Conservation (phyloP, 441 rosid genomes). For the Gossypium davidsonii region DNA sequence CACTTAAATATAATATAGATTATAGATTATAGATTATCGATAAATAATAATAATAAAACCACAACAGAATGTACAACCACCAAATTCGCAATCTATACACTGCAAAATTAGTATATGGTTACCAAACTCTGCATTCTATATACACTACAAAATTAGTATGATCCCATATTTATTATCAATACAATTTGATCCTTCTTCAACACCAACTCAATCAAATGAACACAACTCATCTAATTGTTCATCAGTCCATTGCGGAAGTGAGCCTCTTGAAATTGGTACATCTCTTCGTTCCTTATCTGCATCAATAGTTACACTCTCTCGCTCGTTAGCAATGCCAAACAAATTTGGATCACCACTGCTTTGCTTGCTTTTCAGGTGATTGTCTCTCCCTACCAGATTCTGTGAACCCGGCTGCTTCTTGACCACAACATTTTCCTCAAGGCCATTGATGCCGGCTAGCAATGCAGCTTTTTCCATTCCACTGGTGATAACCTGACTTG, state of each 20-base stretch:
- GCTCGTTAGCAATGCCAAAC: slow-evolving; percentile 1
- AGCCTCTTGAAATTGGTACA: slow-evolving; percentile 20
- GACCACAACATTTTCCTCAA: background rate
- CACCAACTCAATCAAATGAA: slow-evolving; percentile 37
- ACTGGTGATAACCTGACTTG: slow-evolving; percentile 18
- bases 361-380: slow-evolving; percentile 9
- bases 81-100: too few relatives aligned
- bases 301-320: slow-evolving; percentile 3
- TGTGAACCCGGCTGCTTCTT: slow-evolving; percentile 13
- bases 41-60: too few relatives aligned
- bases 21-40: too few relatives aligned
- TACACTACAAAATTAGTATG: background rate
- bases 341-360: slow-evolving; percentile 15
- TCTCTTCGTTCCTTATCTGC: slow-evolving; percentile 19
- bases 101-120: too few relatives aligned
- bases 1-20: too few relatives aligned
- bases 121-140: background rate
- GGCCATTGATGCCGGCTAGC: background rate
- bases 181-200: background rate
- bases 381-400: slow-evolving; percentile 18
- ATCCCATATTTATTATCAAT: background rate
- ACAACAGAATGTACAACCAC: too few relatives aligned
- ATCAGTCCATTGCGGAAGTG: slow-evolving; percentile 71
- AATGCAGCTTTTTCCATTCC: slow-evolving; percentile 12
- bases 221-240: slow-evolving; percentile 79